Evolutionary conservation across 257 asterid species (phyloP), one percentile per base, ranked within the genome.

Genomic region (Capsicum rhomboideum): DNA sequence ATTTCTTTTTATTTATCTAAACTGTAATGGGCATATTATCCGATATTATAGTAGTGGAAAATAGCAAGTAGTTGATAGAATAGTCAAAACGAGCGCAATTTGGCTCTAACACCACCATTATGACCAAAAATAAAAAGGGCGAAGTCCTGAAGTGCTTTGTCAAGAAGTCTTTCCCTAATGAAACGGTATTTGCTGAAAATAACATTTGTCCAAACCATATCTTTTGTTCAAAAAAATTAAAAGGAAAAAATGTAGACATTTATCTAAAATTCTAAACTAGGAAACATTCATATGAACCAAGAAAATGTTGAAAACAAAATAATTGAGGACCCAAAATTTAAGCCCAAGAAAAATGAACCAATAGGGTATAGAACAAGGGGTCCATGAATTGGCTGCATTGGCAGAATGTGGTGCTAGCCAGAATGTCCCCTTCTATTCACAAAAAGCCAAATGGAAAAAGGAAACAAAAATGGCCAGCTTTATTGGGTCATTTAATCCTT

Each of bases 381-480:
- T 77, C 81, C 63, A 75, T 64, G 11, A 28, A 64, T 28, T 64
- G 84, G 85, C 87, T 58, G 37, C 42, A 34, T 56, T 82, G 90
- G 49, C 77, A 34, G 28, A 78, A 85, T 79, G 75, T 83, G n/a
- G 42, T 26, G 67, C 71, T 66, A 26, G 82, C 86, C 67, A 79
- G 55, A 59, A 53, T 85, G 87, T 86, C 52, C 50, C 82, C 78
- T 72, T 85, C 79, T 78, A 84, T 53, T 26, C 29, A 69, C 78
- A 68, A 50, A 82, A 82, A 34, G 59, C 61, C 78, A 79, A 80
- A 67, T 12, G 21, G 18, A 63, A 68, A 18, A 49, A 55, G 26
- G 72, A 29, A 82, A 75, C 10, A 79, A 84, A 74, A 53, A 83
- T 23, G 69, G 91, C 87, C 92, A 87, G 90, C 91, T 83, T 72